phyloP scores from a whole-genome alignment of 2,329 filamentous ascomycete genomes.

The Ascochyta clinopodiicola region DNA sequence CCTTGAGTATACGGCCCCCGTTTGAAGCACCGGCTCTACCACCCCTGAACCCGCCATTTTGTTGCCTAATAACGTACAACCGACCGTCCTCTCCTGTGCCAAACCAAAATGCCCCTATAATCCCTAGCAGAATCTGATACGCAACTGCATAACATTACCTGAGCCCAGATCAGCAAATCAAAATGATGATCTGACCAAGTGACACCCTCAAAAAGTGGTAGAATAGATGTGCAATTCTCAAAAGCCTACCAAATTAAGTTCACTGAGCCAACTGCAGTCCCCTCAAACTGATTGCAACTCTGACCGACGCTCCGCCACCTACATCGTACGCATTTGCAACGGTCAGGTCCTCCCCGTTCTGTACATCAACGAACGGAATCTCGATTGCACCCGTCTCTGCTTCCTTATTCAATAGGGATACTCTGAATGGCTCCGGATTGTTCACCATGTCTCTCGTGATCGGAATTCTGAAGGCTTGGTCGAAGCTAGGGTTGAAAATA shows the following conservation, averaged over 20 bases:
- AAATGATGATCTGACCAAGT: no score
- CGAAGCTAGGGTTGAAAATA: constrained; percentile 58
- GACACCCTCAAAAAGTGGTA: no score
- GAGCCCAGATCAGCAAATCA: no score
- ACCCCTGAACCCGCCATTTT: no score
- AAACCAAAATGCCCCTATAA: no score
- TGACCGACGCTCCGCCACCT: constrained; percentile 32
- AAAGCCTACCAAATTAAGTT: neutral
- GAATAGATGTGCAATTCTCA: no score
- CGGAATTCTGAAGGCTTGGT: constrained; percentile 55
- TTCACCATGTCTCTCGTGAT: constrained; percentile 44
- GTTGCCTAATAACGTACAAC: no score
- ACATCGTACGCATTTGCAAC: constrained; percentile 35
- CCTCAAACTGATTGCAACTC: constrained; percentile 32
- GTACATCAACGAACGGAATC: constrained; percentile 36
- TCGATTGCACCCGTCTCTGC: constrained; percentile 34
- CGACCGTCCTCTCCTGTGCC: no score
- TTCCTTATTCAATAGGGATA: constrained; percentile 39
- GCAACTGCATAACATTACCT: no score
- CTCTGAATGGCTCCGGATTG: constrained; percentile 31
- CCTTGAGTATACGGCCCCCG: no score
- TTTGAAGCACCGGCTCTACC: no score
- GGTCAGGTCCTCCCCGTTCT: constrained; percentile 28
- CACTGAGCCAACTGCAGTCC: constrained; percentile 29
- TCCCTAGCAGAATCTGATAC: no score